A percentile compares a stretch with the other conserved stretches of the same genome.
Evolutionary conservation across 2,329 filamentous ascomycete genomes (phyloP).

Genomic region (Chrysoporthe deuterocubensis): DNA sequence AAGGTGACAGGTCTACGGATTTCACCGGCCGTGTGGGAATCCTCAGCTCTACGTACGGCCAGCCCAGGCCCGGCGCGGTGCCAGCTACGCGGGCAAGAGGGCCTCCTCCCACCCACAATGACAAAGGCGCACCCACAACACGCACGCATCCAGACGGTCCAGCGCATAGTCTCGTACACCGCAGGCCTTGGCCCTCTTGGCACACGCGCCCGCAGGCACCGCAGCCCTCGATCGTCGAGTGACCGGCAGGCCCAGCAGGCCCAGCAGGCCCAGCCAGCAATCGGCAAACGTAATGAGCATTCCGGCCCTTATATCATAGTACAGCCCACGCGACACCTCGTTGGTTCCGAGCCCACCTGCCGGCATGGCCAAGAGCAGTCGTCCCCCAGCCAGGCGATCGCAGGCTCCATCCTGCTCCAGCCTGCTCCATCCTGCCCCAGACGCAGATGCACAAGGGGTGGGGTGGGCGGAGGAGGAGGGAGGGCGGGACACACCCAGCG

Average conservation of each 20-base stretch:
- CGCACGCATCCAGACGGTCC: conserved; percentile 9
- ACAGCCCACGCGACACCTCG: conserved; percentile 8
- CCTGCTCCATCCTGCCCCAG: no score
- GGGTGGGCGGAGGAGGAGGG: no score
- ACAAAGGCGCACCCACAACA: no score
- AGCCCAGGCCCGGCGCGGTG: not conserved
- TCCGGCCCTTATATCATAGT: not conserved
- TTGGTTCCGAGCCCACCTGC: conserved; percentile 21
- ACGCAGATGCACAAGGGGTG: no score
- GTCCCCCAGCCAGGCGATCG: conserved; percentile 7
- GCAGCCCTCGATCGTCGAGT: conserved; percentile 15
- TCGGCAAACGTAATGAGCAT: not conserved
- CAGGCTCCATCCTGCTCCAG: not conserved
- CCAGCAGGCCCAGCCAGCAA: not conserved
- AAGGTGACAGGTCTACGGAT: not conserved
- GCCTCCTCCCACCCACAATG: not conserved
- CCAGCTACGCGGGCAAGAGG: not conserved
- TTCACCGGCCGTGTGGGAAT: not conserved
- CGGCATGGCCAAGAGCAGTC: conserved; percentile 21
- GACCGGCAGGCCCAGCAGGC: not conserved
- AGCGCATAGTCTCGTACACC: conserved; percentile 14
- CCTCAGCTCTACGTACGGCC: not conserved
- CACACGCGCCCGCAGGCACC: conserved; percentile 18
- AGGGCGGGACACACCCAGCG: no score
- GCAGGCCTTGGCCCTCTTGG: conserved; percentile 27